Evolutionary conservation across 345 rosid genomes (phyloP).

Genomic region (Dovyalis caffra): DNA sequence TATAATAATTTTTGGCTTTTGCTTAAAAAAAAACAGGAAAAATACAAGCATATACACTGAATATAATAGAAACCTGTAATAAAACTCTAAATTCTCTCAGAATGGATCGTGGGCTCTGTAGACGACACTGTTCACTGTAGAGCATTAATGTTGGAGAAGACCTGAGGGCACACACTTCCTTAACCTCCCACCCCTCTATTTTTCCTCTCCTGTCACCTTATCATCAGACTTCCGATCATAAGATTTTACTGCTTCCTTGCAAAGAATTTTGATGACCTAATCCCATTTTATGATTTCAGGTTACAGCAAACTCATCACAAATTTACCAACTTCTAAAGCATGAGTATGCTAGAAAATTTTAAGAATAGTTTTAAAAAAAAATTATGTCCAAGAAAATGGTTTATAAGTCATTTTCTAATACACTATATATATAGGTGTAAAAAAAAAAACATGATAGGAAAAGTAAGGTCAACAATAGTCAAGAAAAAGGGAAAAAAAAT

Average conservation of each 20-base stretch:
- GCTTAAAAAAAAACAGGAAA: not conserved
- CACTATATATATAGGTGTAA: too few relatives aligned
- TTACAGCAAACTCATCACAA: not conserved
- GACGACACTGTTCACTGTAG: not conserved
- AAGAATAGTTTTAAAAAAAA: too few relatives aligned
- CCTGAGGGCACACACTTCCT: slow-evolving; percentile 19
- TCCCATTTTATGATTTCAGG: not conserved
- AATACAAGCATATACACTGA: not conserved
- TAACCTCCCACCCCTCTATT: not conserved
- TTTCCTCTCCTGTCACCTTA: not conserved
- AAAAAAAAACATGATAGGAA: too few relatives aligned
- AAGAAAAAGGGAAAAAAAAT: too few relatives aligned
- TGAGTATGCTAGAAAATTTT: too few relatives aligned
- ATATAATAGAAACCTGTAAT: not conserved
- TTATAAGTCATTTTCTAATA: too few relatives aligned
- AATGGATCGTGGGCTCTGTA: not conserved
- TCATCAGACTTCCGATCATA: slow-evolving; percentile 14
- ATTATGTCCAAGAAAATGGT: too few relatives aligned
- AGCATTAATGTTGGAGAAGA: slow-evolving; percentile 10
- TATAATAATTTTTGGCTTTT: not conserved
- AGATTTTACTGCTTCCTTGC: not conserved
- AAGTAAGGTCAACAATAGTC: too few relatives aligned
- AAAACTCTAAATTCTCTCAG: not conserved
- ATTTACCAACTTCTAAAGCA: too few relatives aligned
- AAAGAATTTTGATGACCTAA: not conserved